Conservation (phyloP, 2,329 filamentous ascomycete genomes). For the Botrytis hyacinthi region DNA sequence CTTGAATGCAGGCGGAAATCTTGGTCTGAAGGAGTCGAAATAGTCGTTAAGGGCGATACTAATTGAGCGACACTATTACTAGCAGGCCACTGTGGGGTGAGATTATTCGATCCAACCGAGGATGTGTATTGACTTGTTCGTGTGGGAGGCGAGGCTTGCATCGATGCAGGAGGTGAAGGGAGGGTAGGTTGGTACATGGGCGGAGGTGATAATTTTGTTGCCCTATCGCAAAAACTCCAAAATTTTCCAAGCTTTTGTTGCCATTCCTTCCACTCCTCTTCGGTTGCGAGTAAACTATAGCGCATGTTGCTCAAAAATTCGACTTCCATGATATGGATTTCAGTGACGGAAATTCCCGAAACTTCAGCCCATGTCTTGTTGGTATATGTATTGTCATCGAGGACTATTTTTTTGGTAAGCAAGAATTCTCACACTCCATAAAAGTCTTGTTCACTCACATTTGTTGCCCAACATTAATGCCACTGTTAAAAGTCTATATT, state of each 20-base stretch:
- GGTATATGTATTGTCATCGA: slow-evolving; percentile 98
- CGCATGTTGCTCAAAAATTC: slow-evolving; percentile 98
- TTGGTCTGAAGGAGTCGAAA: slow-evolving; percentile 42
- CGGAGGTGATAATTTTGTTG: slow-evolving; percentile 33
- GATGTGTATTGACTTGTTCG: slow-evolving; percentile 42
- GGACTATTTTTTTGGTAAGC: slow-evolving; percentile 51
- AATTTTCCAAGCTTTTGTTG: slow-evolving; percentile 79
- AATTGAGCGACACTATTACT: slow-evolving; percentile 42
- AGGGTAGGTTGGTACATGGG: slow-evolving; percentile 44
- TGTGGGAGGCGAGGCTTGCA: slow-evolving; percentile 49
- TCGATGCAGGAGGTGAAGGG: slow-evolving; percentile 51
- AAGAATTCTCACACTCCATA: background rate
- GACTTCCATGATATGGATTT: slow-evolving; percentile 99
- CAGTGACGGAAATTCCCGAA: slow-evolving; percentile 85
- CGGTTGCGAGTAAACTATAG: slow-evolving; percentile 85
- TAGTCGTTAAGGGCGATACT: slow-evolving; percentile 33
- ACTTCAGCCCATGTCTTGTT: slow-evolving; percentile 99
- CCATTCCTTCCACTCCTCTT: slow-evolving; percentile 85
- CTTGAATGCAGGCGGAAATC: slow-evolving; percentile 40
- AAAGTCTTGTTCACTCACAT: slow-evolving; percentile 53
- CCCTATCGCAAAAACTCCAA: slow-evolving; percentile 58
- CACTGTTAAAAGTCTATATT: slow-evolving; percentile 88
- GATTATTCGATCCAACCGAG: slow-evolving; percentile 29
- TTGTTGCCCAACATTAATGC: slow-evolving; percentile 98
- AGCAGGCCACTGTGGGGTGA: slow-evolving; percentile 37